These are phyloP conservation scores for Cavenderia fasciculata DNA, from an alignment of 78 protist species.

Conservation along the genomic window DNA sequence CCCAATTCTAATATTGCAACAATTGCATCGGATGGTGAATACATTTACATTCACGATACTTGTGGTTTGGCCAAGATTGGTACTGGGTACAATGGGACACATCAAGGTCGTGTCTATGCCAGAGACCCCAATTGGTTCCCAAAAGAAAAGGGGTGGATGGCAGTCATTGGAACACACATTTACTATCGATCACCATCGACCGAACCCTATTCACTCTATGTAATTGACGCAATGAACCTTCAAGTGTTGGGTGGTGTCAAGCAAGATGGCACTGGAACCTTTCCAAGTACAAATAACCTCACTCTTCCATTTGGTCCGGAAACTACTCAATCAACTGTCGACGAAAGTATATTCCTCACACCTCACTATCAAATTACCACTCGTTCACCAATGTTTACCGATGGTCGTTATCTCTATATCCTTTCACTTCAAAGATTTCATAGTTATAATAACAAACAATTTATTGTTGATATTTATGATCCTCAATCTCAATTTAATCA, in stretches of 20 bases:
- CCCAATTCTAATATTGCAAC: slow-evolving; percentile 56
- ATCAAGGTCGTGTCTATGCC: slow-evolving; percentile 78
- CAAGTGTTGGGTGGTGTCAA: slow-evolving; percentile 44
- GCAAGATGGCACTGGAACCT: slow-evolving; percentile 73
- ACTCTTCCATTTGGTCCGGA: slow-evolving; percentile 73
- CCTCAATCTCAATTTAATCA: slow-evolving; percentile 48
- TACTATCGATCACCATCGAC: slow-evolving; percentile 78
- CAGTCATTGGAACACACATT: slow-evolving; percentile 2
- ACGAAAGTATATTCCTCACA: slow-evolving; percentile 6
- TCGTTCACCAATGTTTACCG: slow-evolving; percentile 73
- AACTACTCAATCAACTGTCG: slow-evolving; percentile 10
- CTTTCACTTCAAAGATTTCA: slow-evolving; percentile 59
- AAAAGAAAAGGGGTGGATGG: slow-evolving; percentile 78
- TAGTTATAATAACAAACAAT: slow-evolving; percentile 29
- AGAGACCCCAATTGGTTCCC: slow-evolving; percentile 35
- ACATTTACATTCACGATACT: slow-evolving; percentile 76
- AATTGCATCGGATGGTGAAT: slow-evolving; percentile 68
- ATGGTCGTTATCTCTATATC: slow-evolving; percentile 69
- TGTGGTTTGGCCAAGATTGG: slow-evolving; percentile 81
- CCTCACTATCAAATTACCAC: slow-evolving; percentile 7
- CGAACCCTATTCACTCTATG: slow-evolving; percentile 62
- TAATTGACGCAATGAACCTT: slow-evolving; percentile 44
- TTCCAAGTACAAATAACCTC: slow-evolving; percentile 25
- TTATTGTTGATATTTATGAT: slow-evolving; percentile 75
- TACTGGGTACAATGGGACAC: slow-evolving; percentile 73